Evolutionary conservation across 805 yeast genomes (phyloP), one percentile per base, ranked within the genome.

Genomic region (Saccharomycopsis javanensis): DNA sequence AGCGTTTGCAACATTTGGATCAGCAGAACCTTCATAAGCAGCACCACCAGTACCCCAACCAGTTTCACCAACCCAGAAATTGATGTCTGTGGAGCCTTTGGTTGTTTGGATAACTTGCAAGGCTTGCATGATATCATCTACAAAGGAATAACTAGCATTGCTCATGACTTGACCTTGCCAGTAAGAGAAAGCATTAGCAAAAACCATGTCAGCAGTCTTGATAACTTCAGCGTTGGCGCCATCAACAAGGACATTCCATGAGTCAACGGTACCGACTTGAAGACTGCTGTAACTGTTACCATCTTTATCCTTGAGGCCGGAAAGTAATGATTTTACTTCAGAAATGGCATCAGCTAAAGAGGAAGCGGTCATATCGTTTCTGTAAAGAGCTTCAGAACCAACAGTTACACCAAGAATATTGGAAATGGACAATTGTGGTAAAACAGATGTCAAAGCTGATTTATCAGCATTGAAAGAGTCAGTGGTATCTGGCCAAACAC

Each of bases 41-140:
- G 88, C 81, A 72, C 97, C 97, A 5, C 78, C 82, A 34, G 96
- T 80, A 70, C 97, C 96, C 96, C 97, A 90, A 65, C 97, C 97
- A 63, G 97, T 90, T 78, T 91, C 97, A 72, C 97, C 97, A 67
- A 90, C 94, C 90, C 92, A 91, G 79, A 91, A 89, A 58, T 82
- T 79, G 66, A 92, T 79, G 72, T 89, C 91, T 59, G 92, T 84
- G 60, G 86, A 74, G 62, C 96, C 97, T 79, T 92, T 91, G 65
- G 80, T 72, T 64, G 88, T 76, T 79, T 92, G 97, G 67, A 92
- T 82, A 61, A 78, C 76, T 77, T 89, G 96, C 71, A 92, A 76
- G 64, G 97, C 97, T 79, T 92, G 97, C 96, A 91, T 90, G 72
- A 92, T 88, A 72, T 92, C 97, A 71, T 91, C 97, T 64, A 89